Percentiles rank a stretch among this genome's conserved stretches.
These are phyloP conservation scores for Cercospora janseana DNA, from an alignment of 2,329 filamentous ascomycete genomes.

Conservation along the genomic window DNA sequence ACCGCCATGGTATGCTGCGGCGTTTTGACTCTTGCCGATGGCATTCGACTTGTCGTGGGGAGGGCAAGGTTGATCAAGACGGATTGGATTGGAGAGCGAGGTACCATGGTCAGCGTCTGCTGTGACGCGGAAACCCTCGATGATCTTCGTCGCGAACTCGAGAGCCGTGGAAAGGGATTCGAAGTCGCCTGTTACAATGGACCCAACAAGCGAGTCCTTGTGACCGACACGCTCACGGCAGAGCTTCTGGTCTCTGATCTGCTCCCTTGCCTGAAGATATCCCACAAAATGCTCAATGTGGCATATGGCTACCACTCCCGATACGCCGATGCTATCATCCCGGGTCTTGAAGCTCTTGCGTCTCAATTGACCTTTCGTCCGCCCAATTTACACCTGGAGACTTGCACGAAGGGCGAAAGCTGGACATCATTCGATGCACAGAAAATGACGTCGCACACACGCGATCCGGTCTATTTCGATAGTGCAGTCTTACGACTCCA, in stretches of 20 bases:
- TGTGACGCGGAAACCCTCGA: too few relatives aligned
- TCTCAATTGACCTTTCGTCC: background rate
- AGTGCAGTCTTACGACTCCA: conserved; percentile 3
- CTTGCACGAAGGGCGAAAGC: background rate
- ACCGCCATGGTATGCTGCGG: conserved; percentile 8
- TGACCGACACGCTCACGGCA: background rate
- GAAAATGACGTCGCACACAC: conserved; percentile 1
- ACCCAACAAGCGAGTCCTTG: background rate
- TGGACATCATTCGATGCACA: background rate
- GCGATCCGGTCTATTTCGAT: conserved; percentile 13
- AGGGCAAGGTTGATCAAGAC: too few relatives aligned
- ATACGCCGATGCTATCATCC: conserved; percentile 5
- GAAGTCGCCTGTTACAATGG: conserved; percentile 22
- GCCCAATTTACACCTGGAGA: conserved; percentile 7
- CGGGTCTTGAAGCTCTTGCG: background rate
- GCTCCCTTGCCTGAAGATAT: background rate
- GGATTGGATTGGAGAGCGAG: too few relatives aligned
- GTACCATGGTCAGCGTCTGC: too few relatives aligned
- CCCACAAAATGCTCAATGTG: conserved; percentile 14
- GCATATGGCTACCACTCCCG: conserved; percentile 17
- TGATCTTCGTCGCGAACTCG: conserved; percentile 13
- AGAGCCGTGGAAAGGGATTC: background rate
- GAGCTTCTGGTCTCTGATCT: background rate
- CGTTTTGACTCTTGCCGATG: conserved; percentile 1
- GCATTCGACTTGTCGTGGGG: conserved; percentile 7